Evolutionary conservation across 208 protist species (phyloP).

Genomic region (Trypanosoma avium): DNA sequence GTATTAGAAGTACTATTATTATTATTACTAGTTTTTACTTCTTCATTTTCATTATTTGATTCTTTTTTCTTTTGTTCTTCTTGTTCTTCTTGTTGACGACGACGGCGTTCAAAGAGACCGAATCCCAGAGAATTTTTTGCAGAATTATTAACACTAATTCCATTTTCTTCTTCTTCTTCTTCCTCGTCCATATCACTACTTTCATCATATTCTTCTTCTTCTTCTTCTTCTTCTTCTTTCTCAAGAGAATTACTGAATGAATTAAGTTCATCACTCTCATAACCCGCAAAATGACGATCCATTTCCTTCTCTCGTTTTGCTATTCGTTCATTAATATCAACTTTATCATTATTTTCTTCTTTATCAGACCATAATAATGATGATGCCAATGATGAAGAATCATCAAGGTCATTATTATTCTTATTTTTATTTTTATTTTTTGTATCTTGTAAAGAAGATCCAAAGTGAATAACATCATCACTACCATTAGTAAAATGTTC

Average conservation of each 20-base stretch:
- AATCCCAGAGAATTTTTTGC: too few relatives aligned
- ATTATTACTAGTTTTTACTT: neutral
- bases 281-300: slow-evolving; percentile 33
- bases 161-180: slow-evolving; percentile 26
- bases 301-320: slow-evolving; percentile 20
- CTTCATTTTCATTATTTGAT: neutral
- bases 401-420: neutral
- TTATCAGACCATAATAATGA: slow-evolving; percentile 5
- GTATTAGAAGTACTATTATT: neutral
- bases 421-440: neutral
- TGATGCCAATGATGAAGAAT: slow-evolving; percentile 1
- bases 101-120: slow-evolving; percentile 11
- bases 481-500: slow-evolving; percentile 30
- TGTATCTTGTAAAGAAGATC: neutral
- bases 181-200: slow-evolving; percentile 18
- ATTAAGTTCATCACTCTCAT: slow-evolving; percentile 28
- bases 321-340: slow-evolving; percentile 1
- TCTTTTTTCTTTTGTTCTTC: slow-evolving; percentile 5
- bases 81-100: slow-evolving; percentile 14
- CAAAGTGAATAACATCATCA: slow-evolving; percentile 43
- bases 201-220: slow-evolving; percentile 22
- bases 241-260: slow-evolving; percentile 9
- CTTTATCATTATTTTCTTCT: neutral
- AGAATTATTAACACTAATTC: too few relatives aligned
- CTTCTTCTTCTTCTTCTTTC: slow-evolving; percentile 15